These are phyloP conservation scores for Crotalaria pallida DNA, from an alignment of 306 rosid genomes.

Conservation along the genomic window DNA sequence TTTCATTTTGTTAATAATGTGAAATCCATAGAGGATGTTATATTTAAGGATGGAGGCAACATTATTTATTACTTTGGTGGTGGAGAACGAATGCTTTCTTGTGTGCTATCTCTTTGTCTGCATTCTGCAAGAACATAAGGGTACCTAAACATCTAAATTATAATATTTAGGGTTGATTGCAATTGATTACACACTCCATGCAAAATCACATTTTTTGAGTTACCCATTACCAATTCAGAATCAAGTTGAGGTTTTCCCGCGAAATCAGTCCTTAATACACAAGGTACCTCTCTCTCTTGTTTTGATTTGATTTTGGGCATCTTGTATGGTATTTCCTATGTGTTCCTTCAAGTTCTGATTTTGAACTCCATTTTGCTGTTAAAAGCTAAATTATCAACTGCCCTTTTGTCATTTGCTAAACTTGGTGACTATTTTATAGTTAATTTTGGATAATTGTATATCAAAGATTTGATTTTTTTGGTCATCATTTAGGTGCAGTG, in stretches of 20 bases:
- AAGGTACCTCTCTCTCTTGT: background rate
- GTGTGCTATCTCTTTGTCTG: no score
- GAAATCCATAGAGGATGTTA: no score
- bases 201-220: background rate
- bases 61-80: no score
- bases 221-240: background rate
- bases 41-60: no score
- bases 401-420: conserved; percentile 7
- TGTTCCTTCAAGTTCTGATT: background rate
- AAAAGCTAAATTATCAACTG: background rate
- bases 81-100: no score
- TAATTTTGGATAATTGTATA: conserved; percentile 34
- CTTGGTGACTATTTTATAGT: conserved; percentile 5
- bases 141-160: background rate
- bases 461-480: conserved; percentile 3
- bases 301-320: background rate
- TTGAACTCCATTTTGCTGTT: conserved; percentile 2
- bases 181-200: background rate
- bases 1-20: no score
- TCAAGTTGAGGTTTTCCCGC: background rate
- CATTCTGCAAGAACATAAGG: background rate
- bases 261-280: background rate
- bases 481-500: conserved; percentile 17
- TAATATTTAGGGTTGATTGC: background rate
- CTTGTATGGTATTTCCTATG: background rate